Conservation (phyloP, 2,329 filamentous ascomycete species). For the Colletotrichum sp. region DNA sequence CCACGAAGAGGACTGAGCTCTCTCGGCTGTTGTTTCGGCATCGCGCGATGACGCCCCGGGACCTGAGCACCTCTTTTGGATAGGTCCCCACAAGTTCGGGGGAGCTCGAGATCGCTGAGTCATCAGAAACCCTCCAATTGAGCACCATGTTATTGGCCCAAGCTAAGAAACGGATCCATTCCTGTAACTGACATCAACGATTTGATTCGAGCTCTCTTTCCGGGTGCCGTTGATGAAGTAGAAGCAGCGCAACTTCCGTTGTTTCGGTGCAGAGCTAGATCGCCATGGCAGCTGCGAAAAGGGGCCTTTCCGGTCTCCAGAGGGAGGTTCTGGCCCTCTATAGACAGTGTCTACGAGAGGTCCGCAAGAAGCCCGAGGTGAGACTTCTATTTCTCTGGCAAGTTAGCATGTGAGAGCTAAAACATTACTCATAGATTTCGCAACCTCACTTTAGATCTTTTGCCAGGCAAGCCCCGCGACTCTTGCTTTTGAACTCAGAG, state of each 20-base stretch:
- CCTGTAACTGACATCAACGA: conserved; percentile 4
- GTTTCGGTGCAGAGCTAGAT: background rate
- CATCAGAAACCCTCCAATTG: background rate
- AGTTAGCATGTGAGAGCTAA: background rate
- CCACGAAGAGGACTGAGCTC: background rate
- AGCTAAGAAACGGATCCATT: background rate
- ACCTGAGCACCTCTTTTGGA: background rate
- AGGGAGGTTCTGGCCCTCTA: conserved; percentile 87
- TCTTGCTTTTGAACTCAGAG: background rate
- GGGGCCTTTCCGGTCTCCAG: conserved; percentile 81
- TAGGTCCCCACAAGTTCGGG: background rate
- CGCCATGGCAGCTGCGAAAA: conserved; percentile 11
- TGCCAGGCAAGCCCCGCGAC: conserved; percentile 56
- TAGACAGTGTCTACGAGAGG: conserved; percentile 81
- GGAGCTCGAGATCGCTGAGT: conserved; percentile 5
- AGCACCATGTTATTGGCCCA: background rate
- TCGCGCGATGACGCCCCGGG: background rate
- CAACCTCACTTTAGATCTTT: conserved; percentile 68
- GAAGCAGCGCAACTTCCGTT: background rate
- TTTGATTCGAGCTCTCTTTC: background rate
- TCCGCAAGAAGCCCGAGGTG: conserved; percentile 80
- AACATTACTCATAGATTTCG: conserved; percentile 46
- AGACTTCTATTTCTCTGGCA: background rate
- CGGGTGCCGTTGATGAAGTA: background rate
- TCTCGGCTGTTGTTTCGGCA: conserved; percentile 6